Evolutionary conservation across 1,284 basidiomycete genomes (phyloP), one percentile per base, ranked within the genome.

Genomic region (Fistulina hepatica): DNA sequence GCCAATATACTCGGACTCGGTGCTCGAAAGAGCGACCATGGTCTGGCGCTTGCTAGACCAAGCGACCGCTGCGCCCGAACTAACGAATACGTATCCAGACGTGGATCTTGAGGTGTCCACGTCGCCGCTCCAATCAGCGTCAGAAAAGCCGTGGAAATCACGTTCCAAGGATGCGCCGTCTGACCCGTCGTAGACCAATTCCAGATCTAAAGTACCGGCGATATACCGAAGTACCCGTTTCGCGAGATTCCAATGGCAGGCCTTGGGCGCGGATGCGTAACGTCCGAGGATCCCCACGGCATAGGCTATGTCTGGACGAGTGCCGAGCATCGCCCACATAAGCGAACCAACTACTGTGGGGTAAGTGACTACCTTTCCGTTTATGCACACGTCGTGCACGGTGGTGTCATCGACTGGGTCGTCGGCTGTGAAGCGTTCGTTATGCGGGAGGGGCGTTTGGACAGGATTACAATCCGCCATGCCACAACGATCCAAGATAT

Each of bases 1-100:
- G 6, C 55, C 57, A 21, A 63, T 51, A 42, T 64, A 64, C 36
- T 64, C 56, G 1, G 59, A 55, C 44, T 65, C 60, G 0, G 52
- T 56, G 0, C 52, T 56, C 1, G 55, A 62, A 0, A 50, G 45
- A 1, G 61, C 54, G 5, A 61, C 49, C 0, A 52, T 49, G 2
- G 45, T 34, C 40, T 64, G 61, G 8, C 51, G 49, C 25, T 54
- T 54, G 5, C 49, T 48, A 22, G 41, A 39, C 59, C 59, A 62
- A 2, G 39, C 41, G 19, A 64, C 46, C 16, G 55, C 52, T 23
- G 48, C 59, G 1, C 33, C 23, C 3, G 36, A 31, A 10, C 33
- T 37, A 20, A 51, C 40, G 41, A 54, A 55, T n/a, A 48, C 46
- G 39, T 52, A 60, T 1, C 59, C 58, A 3, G 50, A 55, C 26